Evolutionary conservation across 176 grass and related monocot species (phyloP).

Genomic region (Carex kokanica): DNA sequence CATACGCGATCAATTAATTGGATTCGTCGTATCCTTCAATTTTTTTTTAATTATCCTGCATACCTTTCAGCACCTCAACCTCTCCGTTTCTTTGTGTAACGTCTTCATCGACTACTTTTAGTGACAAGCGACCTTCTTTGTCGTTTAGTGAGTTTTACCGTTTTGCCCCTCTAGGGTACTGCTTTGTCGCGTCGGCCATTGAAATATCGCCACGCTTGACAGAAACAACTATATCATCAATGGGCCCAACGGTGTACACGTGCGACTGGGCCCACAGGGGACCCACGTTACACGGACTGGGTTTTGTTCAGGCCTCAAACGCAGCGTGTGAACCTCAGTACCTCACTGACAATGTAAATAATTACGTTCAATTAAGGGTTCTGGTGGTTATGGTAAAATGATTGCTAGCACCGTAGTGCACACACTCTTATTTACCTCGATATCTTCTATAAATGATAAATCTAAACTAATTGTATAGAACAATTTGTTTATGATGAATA

Average conservation of each 20-base stretch:
- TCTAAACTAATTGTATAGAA: no score
- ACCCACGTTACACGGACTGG: constrained; percentile 12
- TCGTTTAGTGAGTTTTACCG: constrained; percentile 29
- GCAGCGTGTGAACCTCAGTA: neutral
- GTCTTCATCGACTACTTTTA: neutral
- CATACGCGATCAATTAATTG: neutral
- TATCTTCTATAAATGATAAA: neutral
- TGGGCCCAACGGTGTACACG: constrained; percentile 15
- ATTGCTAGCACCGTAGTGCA: neutral
- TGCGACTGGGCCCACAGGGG: constrained; percentile 7
- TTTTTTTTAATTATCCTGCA: neutral
- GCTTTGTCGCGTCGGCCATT: neutral
- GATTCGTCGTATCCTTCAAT: neutral
- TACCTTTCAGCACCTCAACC: neutral
- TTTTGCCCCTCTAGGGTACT: constrained; percentile 3
- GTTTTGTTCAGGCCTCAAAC: constrained; percentile 19
- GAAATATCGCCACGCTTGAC: constrained; percentile 5
- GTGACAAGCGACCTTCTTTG: constrained; percentile 13
- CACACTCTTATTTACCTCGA: neutral
- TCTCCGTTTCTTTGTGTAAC: neutral
- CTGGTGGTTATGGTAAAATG: neutral
- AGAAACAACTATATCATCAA: neutral
- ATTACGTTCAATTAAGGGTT: neutral
- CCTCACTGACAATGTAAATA: neutral
- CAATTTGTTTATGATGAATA: neutral